Percentiles rank a stretch among this genome's conserved stretches.
phyloP scores from a whole-genome alignment of 1,284 basidiomycete species.

The Fistulinella cinereoalba region DNA sequence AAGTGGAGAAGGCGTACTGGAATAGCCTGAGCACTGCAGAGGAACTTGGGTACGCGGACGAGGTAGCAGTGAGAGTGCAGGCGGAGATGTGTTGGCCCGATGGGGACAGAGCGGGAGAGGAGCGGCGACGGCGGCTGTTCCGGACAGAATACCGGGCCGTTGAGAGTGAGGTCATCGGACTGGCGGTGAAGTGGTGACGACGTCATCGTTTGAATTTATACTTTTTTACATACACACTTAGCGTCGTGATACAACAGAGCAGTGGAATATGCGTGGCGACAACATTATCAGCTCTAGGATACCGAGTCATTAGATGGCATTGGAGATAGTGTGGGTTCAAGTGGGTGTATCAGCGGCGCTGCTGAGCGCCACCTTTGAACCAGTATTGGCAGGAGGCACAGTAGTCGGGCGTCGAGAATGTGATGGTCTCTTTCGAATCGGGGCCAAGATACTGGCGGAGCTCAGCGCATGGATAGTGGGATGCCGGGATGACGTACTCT shows the following conservation, averaged over 20 bases:
- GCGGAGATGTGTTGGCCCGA: conserved; percentile 34
- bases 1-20: conserved; percentile 82
- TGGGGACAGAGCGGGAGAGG: conserved; percentile 41
- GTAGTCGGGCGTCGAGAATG: conserved; percentile 49
- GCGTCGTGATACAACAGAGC: neutral
- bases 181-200: conserved; percentile 80
- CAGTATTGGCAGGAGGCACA: conserved; percentile 65
- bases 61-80: conserved; percentile 44
- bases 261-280: conserved; percentile 5
- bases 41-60: conserved; percentile 36
- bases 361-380: conserved; percentile 45
- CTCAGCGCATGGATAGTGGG: conserved; percentile 8
- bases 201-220: conserved; percentile 13
- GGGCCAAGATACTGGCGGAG: conserved; percentile 61
- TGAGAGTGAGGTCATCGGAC: conserved; percentile 79
- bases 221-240: conserved; percentile 11
- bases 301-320: conserved; percentile 21
- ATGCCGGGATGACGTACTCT: conserved; percentile 29
- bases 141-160: conserved; percentile 85
- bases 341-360: conserved; percentile 26
- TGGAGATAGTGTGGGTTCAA: conserved; percentile 7
- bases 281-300: conserved; percentile 30
- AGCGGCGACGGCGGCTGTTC: conserved; percentile 50
- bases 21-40: neutral
- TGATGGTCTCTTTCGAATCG: conserved; percentile 60